Base-by-base conservation (phyloP, 768 basidiomycete genomes). In the Hypholoma sublateritium region DNA sequence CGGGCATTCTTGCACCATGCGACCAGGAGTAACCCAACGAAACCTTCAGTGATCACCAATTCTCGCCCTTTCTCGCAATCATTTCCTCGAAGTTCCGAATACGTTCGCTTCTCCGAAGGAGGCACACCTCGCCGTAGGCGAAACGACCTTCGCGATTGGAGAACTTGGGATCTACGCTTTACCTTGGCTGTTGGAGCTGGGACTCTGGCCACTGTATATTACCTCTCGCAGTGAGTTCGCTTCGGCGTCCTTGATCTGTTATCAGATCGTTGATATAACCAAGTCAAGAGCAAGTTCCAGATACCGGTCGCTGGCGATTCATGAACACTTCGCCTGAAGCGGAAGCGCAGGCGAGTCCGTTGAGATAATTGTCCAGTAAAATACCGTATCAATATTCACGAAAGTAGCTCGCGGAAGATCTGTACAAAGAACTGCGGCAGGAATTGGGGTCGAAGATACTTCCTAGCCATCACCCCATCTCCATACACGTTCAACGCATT, bases 261-360 rank as follows among this genome's bases (percentile, higher is more conserved):
- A 17, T 11, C 43, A n/a, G 37, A 48, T 55, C 37, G n/a, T 42
- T 50, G n/a, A 19, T n/a, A 5, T 16, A 9, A 39, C 32, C 13
- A 59, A 95, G 93, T 65, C 77, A 95, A 24, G 95, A 98, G 68
- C 80, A 83, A 66, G 90, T 93, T 0, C 86, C 89, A 2, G 88
- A 95, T 67, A 95, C 93, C 0, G 93, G 93, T 0, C 75, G 95
- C 55, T 88, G 88, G 82, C 73, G 95, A 19, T 97, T 95, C 68
- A 96, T 98, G 83, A 88, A 91, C 66, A 79, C 87, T 3, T 80
- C 80, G 41, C 79, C 79, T 0, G 75, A 76, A 50, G 72, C 70
- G 24, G 91, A 95, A 72, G 74, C 80, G 7, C 67, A 73, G 65
- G 85, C 87, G 58, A 54, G 78, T 35, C 13, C 22, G 13, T 24